Conservation (phyloP, 768 basidiomycete genomes). For the Hortiboletus flavorubellus region DNA sequence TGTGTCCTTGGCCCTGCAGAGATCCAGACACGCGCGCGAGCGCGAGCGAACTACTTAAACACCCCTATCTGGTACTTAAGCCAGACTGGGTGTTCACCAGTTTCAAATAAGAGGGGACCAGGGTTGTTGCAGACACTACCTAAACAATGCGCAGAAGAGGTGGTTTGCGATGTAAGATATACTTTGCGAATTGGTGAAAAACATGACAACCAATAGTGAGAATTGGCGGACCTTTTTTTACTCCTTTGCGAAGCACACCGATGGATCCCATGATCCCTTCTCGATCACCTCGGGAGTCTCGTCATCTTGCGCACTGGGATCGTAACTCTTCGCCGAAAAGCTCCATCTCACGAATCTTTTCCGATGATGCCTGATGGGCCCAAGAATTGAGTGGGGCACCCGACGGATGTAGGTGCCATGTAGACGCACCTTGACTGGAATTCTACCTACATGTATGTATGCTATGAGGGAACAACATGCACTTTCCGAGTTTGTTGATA, state of each 20-base stretch:
- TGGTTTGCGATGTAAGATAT: conserved; percentile 24
- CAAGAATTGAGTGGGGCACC: background rate
- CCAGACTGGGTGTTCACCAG: conserved; percentile 68
- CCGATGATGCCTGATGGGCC: conserved; percentile 79
- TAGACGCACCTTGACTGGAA: conserved; percentile 93
- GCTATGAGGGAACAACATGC: conserved; percentile 94
- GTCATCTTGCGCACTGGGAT: conserved; percentile 42
- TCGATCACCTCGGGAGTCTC: conserved; percentile 39
- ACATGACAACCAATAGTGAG: conserved; percentile 87
- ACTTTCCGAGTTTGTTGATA: conserved; percentile 91
- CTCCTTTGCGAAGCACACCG: conserved; percentile 80
- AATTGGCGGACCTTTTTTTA: conserved; percentile 93
- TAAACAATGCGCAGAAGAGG: background rate
- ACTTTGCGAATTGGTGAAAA: conserved; percentile 96
- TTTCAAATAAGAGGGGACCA: conserved; percentile 14
- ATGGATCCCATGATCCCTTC: conserved; percentile 87
- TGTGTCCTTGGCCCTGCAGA: conserved; percentile 39
- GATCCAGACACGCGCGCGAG: conserved; percentile 78
- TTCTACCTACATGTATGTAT: conserved; percentile 88
- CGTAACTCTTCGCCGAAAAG: conserved; percentile 83
- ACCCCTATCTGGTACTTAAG: conserved; percentile 72
- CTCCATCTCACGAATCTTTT: conserved; percentile 97
- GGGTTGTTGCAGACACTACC: too few species aligned
- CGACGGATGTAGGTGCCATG: background rate
- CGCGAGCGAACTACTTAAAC: conserved; percentile 69